Evolutionary conservation across 176 grass and related monocot genomes (phyloP).

Genomic region (Avena eriantha): DNA sequence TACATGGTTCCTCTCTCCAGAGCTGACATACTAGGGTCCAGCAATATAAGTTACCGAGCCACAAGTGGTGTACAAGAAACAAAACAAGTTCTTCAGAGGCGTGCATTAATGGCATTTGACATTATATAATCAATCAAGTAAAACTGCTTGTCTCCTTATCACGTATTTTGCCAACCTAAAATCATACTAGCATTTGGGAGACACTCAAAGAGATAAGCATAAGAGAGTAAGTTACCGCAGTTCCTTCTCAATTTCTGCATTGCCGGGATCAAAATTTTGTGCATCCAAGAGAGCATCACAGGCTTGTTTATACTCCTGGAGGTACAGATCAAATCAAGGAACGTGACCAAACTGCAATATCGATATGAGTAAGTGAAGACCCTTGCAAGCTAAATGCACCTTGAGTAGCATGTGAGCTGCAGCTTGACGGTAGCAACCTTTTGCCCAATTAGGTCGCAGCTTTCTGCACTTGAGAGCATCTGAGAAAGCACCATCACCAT

Average conservation of each 20-base stretch:
- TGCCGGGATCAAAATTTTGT: slow-evolving; percentile 32
- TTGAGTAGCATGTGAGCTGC: slow-evolving; percentile 36
- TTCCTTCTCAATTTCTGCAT: slow-evolving; percentile 39
- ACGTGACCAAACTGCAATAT: not conserved
- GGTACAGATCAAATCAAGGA: not conserved
- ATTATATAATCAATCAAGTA: not conserved
- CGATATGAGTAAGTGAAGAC: not conserved
- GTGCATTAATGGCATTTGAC: not conserved
- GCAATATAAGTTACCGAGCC: not conserved
- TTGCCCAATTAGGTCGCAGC: slow-evolving; percentile 36
- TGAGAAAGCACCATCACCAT: slow-evolving; percentile 45
- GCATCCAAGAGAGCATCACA: slow-evolving; percentile 45
- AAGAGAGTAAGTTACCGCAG: not conserved
- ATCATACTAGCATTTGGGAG: not conserved
- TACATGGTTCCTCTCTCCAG: not conserved
- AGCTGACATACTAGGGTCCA: not conserved
- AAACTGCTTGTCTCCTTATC: not conserved
- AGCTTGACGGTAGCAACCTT: slow-evolving; percentile 35
- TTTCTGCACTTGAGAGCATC: slow-evolving; percentile 47
- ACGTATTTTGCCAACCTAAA: not conserved
- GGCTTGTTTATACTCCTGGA: slow-evolving; percentile 37
- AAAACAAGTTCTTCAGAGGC: not conserved
- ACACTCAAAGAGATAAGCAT: not conserved
- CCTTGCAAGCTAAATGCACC: not conserved
- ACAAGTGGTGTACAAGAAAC: not conserved